phyloP scores from a whole-genome alignment of 371 early-diverging fungal genomes.

The Massospora cicadina region DNA sequence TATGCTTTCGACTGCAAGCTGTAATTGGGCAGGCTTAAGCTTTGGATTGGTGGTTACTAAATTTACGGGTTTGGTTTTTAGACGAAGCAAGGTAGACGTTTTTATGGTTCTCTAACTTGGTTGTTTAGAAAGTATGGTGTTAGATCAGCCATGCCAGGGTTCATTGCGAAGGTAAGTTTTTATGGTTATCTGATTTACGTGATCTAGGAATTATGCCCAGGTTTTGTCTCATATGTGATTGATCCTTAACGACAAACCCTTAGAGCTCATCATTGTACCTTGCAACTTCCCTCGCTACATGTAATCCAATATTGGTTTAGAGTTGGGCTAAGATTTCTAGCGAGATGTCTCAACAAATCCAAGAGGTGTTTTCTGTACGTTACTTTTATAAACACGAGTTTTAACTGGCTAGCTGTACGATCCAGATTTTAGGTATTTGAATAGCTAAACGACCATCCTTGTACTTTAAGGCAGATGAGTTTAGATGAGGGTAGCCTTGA shows the following conservation, averaged over 20 bases:
- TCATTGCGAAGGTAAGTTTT: constrained; percentile 10
- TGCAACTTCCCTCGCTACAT: neutral
- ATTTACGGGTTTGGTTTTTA: neutral
- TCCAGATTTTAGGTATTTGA: constrained; percentile 3
- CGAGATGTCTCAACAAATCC: neutral
- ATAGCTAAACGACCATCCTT: neutral
- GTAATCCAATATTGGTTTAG: neutral
- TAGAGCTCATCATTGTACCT: constrained; percentile 10
- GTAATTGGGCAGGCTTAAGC: neutral
- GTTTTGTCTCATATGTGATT: neutral
- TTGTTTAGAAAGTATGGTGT: constrained; percentile 8
- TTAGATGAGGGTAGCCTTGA: constrained; percentile 5
- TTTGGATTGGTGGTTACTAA: neutral
- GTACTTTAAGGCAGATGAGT: neutral
- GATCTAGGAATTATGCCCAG: constrained; percentile 8
- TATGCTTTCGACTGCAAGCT: neutral
- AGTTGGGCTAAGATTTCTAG: neutral
- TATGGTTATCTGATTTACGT: neutral
- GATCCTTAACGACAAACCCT: too few species aligned
- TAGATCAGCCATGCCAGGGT: constrained; percentile 11
- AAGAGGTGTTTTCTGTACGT: constrained; percentile 7
- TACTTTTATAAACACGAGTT: neutral
- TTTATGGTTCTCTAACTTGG: neutral
- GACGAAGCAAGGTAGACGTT: neutral
- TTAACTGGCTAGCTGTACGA: constrained; percentile 5